phyloP scores from a whole-genome alignment of 495 filamentous ascomycete genomes.

The Lophiostoma macrostomum region DNA sequence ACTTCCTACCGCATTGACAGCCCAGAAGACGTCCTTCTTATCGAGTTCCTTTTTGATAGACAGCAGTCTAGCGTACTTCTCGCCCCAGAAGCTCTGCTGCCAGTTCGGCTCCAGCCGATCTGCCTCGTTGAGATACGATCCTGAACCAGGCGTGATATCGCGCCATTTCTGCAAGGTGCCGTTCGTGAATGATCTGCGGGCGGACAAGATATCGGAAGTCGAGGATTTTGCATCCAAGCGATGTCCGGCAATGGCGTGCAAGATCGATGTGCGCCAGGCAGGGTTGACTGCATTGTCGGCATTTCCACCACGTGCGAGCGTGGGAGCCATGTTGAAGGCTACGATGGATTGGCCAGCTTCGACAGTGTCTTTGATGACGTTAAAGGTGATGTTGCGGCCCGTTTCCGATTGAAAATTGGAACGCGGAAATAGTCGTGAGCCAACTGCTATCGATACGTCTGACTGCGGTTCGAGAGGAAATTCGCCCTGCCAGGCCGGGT shows the following conservation, averaged over 20 bases:
- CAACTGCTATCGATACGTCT: constrained; percentile 16
- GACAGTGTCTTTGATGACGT: constrained; percentile 7
- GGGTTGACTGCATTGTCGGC: constrained; percentile 32
- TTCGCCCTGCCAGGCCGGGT: constrained; percentile 25
- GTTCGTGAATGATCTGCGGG: constrained; percentile 12
- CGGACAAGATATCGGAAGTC: constrained; percentile 6
- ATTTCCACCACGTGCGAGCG: constrained; percentile 20
- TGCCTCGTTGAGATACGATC: constrained; percentile 31
- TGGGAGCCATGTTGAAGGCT: constrained; percentile 25
- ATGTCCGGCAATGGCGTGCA: constrained; percentile 20
- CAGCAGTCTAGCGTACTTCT: constrained; percentile 20
- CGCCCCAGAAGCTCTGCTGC: constrained; percentile 28
- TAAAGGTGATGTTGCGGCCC: constrained; percentile 21
- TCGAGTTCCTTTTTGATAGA: constrained; percentile 22
- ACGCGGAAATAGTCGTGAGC: constrained; percentile 25
- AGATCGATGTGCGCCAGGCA: constrained; percentile 25
- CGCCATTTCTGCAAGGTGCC: constrained; percentile 24
- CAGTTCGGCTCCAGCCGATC: constrained; percentile 28
- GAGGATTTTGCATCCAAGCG: not conserved
- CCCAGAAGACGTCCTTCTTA: constrained; percentile 22
- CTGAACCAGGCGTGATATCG: constrained; percentile 17
- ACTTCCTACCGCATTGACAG: constrained; percentile 21
- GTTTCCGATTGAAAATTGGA: constrained; percentile 25
- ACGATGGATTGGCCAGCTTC: constrained; percentile 18
- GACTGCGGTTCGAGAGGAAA: constrained; percentile 22